Evolutionary conservation across 1,139 yeast species (phyloP).

Genomic region (Saccharomyces hybrid): DNA sequence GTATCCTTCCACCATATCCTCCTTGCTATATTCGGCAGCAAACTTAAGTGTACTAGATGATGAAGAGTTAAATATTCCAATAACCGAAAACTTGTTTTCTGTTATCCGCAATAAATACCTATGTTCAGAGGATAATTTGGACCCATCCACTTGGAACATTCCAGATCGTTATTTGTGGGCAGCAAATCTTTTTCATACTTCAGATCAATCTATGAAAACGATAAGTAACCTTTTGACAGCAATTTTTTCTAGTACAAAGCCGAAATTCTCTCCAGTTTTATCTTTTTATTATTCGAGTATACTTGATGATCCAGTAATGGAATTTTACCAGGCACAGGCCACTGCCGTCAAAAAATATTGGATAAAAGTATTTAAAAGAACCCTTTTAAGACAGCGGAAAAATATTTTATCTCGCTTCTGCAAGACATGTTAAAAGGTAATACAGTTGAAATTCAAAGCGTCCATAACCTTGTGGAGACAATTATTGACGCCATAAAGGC

Average conservation of each 20-base stretch:
- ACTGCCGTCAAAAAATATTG: conserved; percentile 43
- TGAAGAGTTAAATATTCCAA: conserved; percentile 27
- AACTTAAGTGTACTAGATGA: conserved; percentile 37
- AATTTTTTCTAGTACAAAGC: conserved; percentile 47
- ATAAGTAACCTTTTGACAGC: conserved; percentile 41
- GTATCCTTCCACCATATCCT: conserved; percentile 43
- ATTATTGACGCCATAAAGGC: conserved; percentile 45
- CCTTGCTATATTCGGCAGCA: conserved; percentile 47
- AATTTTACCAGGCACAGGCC: conserved; percentile 17
- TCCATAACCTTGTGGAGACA: conserved; percentile 51
- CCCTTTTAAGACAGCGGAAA: conserved; percentile 50
- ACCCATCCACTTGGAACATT: conserved; percentile 46
- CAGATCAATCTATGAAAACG: conserved; percentile 42
- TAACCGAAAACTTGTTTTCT: conserved; percentile 25
- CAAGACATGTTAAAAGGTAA: conserved; percentile 59
- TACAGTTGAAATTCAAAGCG: conserved; percentile 49
- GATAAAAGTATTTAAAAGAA: conserved; percentile 42
- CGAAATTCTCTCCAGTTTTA: conserved; percentile 54
- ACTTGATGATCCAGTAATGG: conserved; percentile 43
- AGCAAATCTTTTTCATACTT: conserved; percentile 41
- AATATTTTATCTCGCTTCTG: conserved; percentile 51
- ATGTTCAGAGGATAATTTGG: conserved; percentile 37
- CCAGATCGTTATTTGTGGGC: conserved; percentile 49
- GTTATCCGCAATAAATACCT: conserved; percentile 28
- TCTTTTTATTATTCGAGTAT: conserved; percentile 46